These are phyloP conservation scores for Colletotrichum magnum DNA, from an alignment of 2,329 filamentous ascomycete genomes.

Conservation along the genomic window DNA sequence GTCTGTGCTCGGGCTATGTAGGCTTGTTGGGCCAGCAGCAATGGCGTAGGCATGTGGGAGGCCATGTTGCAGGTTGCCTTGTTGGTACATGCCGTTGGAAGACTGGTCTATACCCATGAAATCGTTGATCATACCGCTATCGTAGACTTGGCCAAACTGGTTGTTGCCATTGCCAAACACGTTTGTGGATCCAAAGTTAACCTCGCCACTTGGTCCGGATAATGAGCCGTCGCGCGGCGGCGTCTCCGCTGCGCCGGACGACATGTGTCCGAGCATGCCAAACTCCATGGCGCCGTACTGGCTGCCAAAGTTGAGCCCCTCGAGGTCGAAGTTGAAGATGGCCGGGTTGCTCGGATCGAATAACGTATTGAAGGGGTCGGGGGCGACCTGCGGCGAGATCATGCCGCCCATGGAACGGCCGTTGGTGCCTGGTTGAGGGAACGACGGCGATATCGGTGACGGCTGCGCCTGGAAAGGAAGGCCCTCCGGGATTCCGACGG, in stretches of 20 bases:
- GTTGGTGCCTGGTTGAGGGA: constrained; percentile 65
- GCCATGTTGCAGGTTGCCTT: constrained; percentile 73
- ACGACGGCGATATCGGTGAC: constrained; percentile 82
- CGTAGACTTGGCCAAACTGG: constrained; percentile 65
- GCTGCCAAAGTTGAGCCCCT: constrained; percentile 94
- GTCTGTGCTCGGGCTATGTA: constrained; percentile 76
- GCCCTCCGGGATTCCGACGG: constrained; percentile 63
- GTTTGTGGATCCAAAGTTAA: constrained; percentile 59
- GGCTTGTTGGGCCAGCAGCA: constrained; percentile 72
- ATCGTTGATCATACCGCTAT: constrained; percentile 66
- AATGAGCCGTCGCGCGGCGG: constrained; percentile 75
- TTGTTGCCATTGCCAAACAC: constrained; percentile 67
- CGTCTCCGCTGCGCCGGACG: constrained; percentile 87
- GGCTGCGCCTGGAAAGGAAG: constrained; percentile 75
- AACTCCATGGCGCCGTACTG: constrained; percentile 97
- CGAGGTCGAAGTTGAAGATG: constrained; percentile 95
- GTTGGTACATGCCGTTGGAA: constrained; percentile 63
- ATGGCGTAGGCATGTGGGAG: constrained; percentile 77
- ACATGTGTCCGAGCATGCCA: constrained; percentile 96
- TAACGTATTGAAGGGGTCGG: constrained; percentile 70
- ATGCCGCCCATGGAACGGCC: constrained; percentile 55
- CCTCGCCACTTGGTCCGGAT: constrained; percentile 54
- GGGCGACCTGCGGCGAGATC: constrained; percentile 64
- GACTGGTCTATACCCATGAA: constrained; percentile 67
- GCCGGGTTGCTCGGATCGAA: constrained; percentile 95